These are phyloP conservation scores for Xerocomus minutiporus DNA, from an alignment of 1,284 basidiomycete genomes.

Conservation along the genomic window DNA sequence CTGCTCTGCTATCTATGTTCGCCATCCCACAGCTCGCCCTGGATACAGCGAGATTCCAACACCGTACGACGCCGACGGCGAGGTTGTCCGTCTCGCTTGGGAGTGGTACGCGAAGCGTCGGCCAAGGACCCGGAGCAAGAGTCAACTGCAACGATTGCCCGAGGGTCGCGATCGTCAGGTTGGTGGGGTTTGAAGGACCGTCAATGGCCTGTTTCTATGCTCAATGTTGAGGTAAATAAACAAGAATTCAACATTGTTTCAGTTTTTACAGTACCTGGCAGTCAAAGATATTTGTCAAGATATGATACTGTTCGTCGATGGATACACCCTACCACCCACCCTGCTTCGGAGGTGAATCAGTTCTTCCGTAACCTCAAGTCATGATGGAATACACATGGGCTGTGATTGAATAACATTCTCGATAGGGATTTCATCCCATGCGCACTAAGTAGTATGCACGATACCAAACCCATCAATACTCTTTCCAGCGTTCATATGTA, in stretches of 20 bases:
- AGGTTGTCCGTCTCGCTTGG: slow-evolving; percentile 83
- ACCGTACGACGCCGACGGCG: slow-evolving; percentile 90
- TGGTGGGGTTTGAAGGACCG: slow-evolving; percentile 14
- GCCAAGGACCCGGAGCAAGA: slow-evolving; percentile 67
- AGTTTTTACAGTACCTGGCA: background rate
- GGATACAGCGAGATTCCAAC: slow-evolving; percentile 91
- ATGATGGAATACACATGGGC: too few relatives aligned
- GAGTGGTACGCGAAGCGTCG: slow-evolving; percentile 83
- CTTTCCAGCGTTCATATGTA: background rate
- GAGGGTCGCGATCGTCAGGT: slow-evolving; percentile 45
- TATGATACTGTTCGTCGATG: background rate
- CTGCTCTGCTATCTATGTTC: slow-evolving; percentile 91
- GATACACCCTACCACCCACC: too few relatives aligned
- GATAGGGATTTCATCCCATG: too few relatives aligned
- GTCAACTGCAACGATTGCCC: slow-evolving; percentile 64
- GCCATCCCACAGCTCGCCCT: slow-evolving; percentile 92
- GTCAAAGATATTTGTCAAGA: too few relatives aligned
- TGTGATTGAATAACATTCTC: too few relatives aligned
- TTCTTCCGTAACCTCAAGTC: too few relatives aligned
- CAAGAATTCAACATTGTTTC: background rate
- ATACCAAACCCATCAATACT: too few relatives aligned
- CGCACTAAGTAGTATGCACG: too few relatives aligned
- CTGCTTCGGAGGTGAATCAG: too few relatives aligned
- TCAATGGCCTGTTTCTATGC: background rate
- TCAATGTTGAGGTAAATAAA: background rate